These are phyloP conservation scores for Gracilariopsis chorda DNA, from an alignment of 23 red algal genomes.

Conservation along the genomic window DNA sequence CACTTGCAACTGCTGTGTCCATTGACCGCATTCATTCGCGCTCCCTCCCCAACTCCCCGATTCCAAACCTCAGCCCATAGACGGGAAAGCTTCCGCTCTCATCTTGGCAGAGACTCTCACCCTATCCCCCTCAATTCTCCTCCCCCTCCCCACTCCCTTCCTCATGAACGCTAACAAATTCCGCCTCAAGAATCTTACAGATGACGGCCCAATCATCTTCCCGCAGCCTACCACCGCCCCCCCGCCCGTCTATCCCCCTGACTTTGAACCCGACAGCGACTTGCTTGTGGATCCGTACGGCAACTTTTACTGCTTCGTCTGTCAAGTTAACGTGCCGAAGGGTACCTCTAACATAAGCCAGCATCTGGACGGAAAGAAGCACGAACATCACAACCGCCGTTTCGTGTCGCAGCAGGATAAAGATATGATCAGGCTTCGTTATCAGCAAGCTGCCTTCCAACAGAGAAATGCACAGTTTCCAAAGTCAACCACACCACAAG, in stretches of 20 bases:
- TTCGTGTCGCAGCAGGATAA: slow-evolving; percentile 1
- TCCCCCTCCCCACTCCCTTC: not conserved
- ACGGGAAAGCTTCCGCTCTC: no score
- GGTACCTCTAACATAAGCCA: slow-evolving; percentile 29
- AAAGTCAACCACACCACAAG: not conserved
- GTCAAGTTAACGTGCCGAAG: slow-evolving; percentile 53
- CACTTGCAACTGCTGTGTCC: no score
- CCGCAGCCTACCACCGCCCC: slow-evolving; percentile 13
- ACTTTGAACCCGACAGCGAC: slow-evolving; percentile 37
- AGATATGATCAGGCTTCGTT: slow-evolving; percentile 4
- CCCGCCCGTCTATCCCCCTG: slow-evolving; percentile 8
- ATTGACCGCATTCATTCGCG: no score
- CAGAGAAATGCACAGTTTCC: not conserved
- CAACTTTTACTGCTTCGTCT: slow-evolving; percentile 59
- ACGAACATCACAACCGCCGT: slow-evolving; percentile 36
- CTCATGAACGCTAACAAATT: slow-evolving; percentile 14
- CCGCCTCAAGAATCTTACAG: slow-evolving; percentile 9
- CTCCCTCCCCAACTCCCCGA: no score
- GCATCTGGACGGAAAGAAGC: slow-evolving; percentile 65
- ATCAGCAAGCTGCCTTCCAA: slow-evolving; percentile 22
- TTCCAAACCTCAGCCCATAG: no score
- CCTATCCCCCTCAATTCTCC: not conserved
- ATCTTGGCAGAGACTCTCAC: no score
- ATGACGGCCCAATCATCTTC: slow-evolving; percentile 17
- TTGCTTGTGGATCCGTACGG: slow-evolving; percentile 36